Base-by-base conservation (phyloP, 306 rosid genomes). In the Trifolium dubium region DNA sequence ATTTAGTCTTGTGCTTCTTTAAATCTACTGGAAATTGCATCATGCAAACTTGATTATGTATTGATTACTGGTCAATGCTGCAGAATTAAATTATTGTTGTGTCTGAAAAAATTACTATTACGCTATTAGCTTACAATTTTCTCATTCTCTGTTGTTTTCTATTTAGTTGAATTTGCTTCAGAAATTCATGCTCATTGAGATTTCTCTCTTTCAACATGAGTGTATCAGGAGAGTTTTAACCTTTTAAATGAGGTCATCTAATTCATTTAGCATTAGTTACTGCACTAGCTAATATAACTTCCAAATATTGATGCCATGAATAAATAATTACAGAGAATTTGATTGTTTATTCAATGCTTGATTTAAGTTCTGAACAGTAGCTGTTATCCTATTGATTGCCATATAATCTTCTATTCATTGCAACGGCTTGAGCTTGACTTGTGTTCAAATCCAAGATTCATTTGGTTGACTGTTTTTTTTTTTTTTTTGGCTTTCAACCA, bases 1-100 rank as follows among this genome's bases (percentile, higher is more conserved):
- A 12, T 39, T 60, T 60, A 73, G 32, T 29, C 46, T 55, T 29
- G 68, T 67, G 72, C 6, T 63, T 37, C 46, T 41, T 65, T 74
- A 67, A 73, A 37, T 74, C 43, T 67, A 15, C 31, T 10, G 32
- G 40, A 9, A 60, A 46, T 29, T 61, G 8, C 60, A 61, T 40
- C 54, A 68, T 40, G 12, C 43, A 46, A 54, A 43, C 39, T 23
- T 69, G 68, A 75, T 54, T n/a, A 69, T 75, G 55, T 75, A 31
- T 51, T 62, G 55, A 35, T 80, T 56, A 12, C 55, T n/a, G 6
- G 39, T 73, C 72, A 55, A 9, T 34, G 11, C 12, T 40, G 68
- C n/a, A n/a, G n/a, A n/a, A n/a, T n/a, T n/a, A n/a, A n/a, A n/a
- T n/a, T n/a, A n/a, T n/a, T n/a, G n/a, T n/a, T n/a, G n/a, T n/a